These are phyloP conservation scores for Fusarium sororula DNA, from an alignment of 2,329 filamentous ascomycete genomes.

Conservation along the genomic window DNA sequence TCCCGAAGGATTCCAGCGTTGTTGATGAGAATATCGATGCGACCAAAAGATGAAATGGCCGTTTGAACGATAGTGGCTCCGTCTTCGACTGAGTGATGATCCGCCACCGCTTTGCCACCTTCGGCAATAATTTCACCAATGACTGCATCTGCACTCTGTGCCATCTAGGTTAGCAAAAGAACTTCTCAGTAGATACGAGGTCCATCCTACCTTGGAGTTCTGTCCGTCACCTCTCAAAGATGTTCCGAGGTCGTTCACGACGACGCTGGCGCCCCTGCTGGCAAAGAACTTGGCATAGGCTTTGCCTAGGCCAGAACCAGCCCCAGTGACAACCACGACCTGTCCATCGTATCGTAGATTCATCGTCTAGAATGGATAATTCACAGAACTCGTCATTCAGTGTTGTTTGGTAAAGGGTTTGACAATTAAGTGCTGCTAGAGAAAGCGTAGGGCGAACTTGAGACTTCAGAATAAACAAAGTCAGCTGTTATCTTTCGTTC, in stretches of 20 bases:
- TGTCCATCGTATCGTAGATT: not conserved
- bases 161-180: not conserved
- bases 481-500: not conserved
- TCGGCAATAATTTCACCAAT: not conserved
- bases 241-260: not conserved
- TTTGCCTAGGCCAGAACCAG: not conserved
- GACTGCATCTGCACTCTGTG: not conserved
- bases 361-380: not conserved
- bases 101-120: not conserved
- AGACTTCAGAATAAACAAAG: not conserved
- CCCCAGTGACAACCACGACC: not conserved
- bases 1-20: not conserved
- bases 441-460: not conserved
- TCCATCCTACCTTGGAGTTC: not conserved
- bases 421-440: not conserved
- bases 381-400: accelerated
- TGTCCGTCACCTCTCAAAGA: not conserved
- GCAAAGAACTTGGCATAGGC: not conserved
- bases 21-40: not conserved
- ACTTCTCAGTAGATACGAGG: not conserved
- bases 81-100: not conserved
- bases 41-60: not conserved
- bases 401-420: not conserved
- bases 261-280: not conserved
- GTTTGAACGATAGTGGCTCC: not conserved